Evolutionary conservation across 2,329 filamentous ascomycete genomes (phyloP).

Genomic region (Cytospora mali): DNA sequence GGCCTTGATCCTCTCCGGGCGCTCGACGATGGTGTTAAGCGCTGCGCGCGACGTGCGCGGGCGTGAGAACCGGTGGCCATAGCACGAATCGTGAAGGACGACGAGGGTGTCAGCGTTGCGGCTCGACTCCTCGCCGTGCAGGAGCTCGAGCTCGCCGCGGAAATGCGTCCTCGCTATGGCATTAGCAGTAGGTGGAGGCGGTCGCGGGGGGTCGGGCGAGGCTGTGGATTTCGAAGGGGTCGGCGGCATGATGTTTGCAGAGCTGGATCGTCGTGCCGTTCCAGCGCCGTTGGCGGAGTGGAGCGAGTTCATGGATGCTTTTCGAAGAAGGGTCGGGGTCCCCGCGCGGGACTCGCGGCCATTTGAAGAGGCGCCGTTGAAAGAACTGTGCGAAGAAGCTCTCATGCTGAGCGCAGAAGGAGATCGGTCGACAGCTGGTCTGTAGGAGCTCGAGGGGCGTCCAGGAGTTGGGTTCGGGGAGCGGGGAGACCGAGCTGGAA

Average conservation of each 20-base stretch:
- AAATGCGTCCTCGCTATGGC: conserved; percentile 71
- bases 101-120: conserved; percentile 69
- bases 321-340: conserved; percentile 56
- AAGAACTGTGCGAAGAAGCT: conserved; percentile 46
- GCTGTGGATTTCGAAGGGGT: conserved; percentile 41
- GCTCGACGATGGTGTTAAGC: conserved; percentile 83
- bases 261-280: conserved; percentile 53
- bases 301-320: conserved; percentile 61
- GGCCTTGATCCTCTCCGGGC: conserved; percentile 88
- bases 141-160: conserved; percentile 66
- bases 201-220: conserved; percentile 42
- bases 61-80: conserved; percentile 88
- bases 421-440: conserved; percentile 43
- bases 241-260: conserved; percentile 49
- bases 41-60: conserved; percentile 73
- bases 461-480: conserved; percentile 14
- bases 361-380: conserved; percentile 38
- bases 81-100: conserved; percentile 89
- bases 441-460: conserved; percentile 38
- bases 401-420: conserved; percentile 43
- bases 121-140: conserved; percentile 52
- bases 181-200: conserved; percentile 49
- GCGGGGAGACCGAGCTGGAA: conserved; percentile 32
- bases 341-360: conserved; percentile 48
- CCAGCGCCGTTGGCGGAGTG: conserved; percentile 50